Evolutionary conservation across 805 yeast genomes (phyloP).

Genomic region (Kluyveromyces aestuarii): DNA sequence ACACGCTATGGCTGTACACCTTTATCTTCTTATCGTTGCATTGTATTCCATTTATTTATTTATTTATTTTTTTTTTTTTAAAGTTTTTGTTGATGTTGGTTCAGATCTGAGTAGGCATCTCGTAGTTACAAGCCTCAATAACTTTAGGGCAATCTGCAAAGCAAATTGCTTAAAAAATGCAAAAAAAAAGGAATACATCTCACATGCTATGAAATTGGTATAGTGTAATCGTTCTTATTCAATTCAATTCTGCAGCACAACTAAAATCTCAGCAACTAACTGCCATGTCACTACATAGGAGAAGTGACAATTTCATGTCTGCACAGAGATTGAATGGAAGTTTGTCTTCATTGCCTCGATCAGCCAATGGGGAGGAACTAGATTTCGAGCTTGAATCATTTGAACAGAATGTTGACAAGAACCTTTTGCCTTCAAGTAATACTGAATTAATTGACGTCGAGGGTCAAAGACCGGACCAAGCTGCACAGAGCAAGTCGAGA

Average conservation of each 20-base stretch:
- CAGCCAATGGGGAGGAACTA: neutral
- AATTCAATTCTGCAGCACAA: neutral
- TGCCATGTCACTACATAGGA: slow-evolving; percentile 15
- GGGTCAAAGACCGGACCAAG: neutral
- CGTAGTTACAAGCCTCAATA: neutral
- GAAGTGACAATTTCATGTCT: slow-evolving; percentile 24
- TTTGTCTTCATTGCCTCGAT: slow-evolving; percentile 11
- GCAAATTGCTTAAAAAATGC: neutral
- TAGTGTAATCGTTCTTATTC: no score
- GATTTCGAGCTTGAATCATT: slow-evolving; percentile 6
- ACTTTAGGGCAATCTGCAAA: neutral
- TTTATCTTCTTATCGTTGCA: neutral
- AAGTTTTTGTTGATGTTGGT: neutral
- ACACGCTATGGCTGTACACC: no score
- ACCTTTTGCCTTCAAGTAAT: neutral
- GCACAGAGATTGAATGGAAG: slow-evolving; percentile 22
- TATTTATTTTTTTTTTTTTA: no score
- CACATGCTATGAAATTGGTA: no score
- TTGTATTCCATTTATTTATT: no score
- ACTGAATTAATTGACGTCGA: neutral
- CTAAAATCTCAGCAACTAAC: no score
- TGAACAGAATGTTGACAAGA: slow-evolving; percentile 1
- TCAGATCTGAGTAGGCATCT: neutral
- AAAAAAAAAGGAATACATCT: no score
- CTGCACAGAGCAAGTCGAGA: no score